Base-by-base conservation (phyloP, 768 basidiomycete species). In the Naganishia friedmannii region DNA sequence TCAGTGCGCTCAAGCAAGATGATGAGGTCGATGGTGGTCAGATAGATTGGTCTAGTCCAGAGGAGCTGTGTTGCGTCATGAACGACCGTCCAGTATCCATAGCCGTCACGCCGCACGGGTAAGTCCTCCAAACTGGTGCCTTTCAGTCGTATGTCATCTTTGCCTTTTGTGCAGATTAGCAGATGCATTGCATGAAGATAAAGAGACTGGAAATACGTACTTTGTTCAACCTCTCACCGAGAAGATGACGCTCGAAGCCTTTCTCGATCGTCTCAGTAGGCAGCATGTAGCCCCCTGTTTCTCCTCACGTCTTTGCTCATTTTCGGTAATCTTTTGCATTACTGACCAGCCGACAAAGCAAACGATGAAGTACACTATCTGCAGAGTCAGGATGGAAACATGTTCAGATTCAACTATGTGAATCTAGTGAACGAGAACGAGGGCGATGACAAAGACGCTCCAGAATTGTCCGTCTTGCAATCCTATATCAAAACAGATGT, bases 341-440 rank as follows among this genome's bases (percentile, higher is more conserved):
- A 4, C 48, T n/a, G 21, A 21, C 3, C 48, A 75, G 73, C 60
- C 26, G 68, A 76, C 55, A 23, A 69, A 13, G 54, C 58, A 3
- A 54, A 60, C 3, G 3, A 31, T 13, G 82, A 85, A 53, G 84
- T 89, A 19, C 81, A 84, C 73, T 95, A 95, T 79, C 84, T 96
- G 3, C 93, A 96, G 79, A 91, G 90, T 4, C 93, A 96, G 79
- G 92, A 95, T 77, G 93, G 93, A 10, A 97, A 96, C 78, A 70
- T 95, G 29, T 92, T 86, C 74, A 73, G 77, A 12, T 74, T 75
- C 31, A 84, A 82, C 75, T 85, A 84, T 73, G 77, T 75, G 1
- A 73, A 68, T 51, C 74, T 71, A 53, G 55, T 74, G 29, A 78
- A 79, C 21, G 37, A 53, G 26, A 28, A 39, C 26, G 65, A 68